Base-by-base conservation (phyloP, 495 filamentous ascomycete genomes). In the Penicillium flavigenum region DNA sequence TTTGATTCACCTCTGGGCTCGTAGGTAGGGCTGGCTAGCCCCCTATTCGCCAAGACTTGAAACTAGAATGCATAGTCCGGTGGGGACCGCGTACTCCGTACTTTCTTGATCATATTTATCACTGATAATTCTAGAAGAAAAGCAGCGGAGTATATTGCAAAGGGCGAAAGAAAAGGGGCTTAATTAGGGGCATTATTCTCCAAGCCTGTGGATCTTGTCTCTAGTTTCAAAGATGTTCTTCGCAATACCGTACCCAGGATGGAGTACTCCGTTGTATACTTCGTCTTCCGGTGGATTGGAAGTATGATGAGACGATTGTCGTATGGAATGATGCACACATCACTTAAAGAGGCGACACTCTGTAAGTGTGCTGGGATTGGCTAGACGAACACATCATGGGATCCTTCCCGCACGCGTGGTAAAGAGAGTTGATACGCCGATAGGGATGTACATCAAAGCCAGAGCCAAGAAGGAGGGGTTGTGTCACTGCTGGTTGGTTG, bases 161-260 rank as follows among this genome's bases (percentile, higher is more conserved):
- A 50, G 38, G 51, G 26, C 32, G 16, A 26, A 14, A n/a, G 38
- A 45, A 62, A 62, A 41, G 54, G 61, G 58, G 61, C 42, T 61
- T 63, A 59, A 66, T 66, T 68, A 65, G 53, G 63, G 63, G 57
- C 39, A 57, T 60, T 62, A 53, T 41, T 52, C 9, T 11, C 26
- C 26, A 39, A 38, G 20, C 16, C 1, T 44, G 51, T 34, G 26
- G 51, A 43, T 24, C 36, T 27, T 10, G 42, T 34, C 32, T 39
- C 14, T 9, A 50, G 20, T 44, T 24, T 44, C 42, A 24, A 44
- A 14, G 5, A 44, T 44, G 12, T 44, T 44, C 20, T 22, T 24
- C 11, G 10, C 20, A 16, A 45, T 22, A 45, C 9, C 5, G 4
- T 46, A 6, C 44, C 16, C 19, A 20, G 17, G 29, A 27, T 9